Conservation (phyloP, 2,329 filamentous ascomycete genomes). For the Colletotrichum musae region DNA sequence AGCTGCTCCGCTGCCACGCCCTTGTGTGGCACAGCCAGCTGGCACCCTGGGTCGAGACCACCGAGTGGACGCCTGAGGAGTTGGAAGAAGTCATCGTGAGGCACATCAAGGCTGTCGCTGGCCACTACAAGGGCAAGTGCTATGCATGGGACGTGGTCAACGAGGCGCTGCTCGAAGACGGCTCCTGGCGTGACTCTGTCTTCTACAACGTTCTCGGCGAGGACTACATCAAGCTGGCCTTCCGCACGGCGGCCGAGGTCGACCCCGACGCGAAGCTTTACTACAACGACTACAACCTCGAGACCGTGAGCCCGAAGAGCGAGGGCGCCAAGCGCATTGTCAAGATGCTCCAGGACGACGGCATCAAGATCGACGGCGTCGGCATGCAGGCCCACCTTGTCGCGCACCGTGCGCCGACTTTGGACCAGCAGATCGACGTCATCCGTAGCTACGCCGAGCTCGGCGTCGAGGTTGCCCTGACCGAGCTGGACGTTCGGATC, state of each 20-base stretch:
- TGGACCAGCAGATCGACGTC: constrained; percentile 52
- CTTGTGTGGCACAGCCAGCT: constrained; percentile 66
- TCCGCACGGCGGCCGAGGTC: constrained; percentile 67
- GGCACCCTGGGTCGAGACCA: constrained; percentile 45
- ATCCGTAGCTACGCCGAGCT: constrained; percentile 60
- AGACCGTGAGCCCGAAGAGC: constrained; percentile 64
- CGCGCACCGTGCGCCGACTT: constrained; percentile 62
- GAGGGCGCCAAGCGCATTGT: constrained; percentile 61
- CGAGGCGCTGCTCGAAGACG: constrained; percentile 72
- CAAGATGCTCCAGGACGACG: constrained; percentile 59
- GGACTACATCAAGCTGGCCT: constrained; percentile 71
- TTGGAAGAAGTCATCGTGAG: constrained; percentile 66
- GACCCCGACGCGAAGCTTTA: constrained; percentile 70
- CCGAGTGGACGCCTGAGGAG: constrained; percentile 69
- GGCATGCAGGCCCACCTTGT: constrained; percentile 75
- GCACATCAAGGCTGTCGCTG: constrained; percentile 72
- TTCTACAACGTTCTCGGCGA: constrained; percentile 70
- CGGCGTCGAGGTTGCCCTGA: constrained; percentile 67
- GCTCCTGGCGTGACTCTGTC: constrained; percentile 65
- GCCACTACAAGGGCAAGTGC: constrained; percentile 72
- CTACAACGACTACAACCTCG: constrained; percentile 74
- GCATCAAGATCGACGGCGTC: constrained; percentile 73
- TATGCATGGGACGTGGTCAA: constrained; percentile 78
- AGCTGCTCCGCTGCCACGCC: constrained; percentile 72
- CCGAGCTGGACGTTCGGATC: constrained; percentile 68